Conservation (phyloP, 768 basidiomycete species). For the Pholiota conissans region DNA sequence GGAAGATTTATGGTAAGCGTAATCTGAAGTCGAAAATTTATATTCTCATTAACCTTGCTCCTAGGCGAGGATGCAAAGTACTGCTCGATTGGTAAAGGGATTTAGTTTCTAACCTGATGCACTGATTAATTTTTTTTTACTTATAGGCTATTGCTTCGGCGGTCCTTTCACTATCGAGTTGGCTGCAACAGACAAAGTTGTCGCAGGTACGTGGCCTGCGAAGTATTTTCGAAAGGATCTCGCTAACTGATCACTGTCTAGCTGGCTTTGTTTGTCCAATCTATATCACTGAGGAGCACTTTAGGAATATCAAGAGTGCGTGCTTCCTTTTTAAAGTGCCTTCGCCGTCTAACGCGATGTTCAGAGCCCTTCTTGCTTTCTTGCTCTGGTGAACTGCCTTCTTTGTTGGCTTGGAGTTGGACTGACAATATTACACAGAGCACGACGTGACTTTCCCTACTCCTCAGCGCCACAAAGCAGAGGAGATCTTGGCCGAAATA, state of each 20-base stretch:
- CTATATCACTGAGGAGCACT: slow-evolving; percentile 42
- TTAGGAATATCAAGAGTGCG: slow-evolving; percentile 49
- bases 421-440: slow-evolving; percentile 33
- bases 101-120: not conserved
- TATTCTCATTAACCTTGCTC: not conserved
- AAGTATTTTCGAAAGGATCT: not conserved
- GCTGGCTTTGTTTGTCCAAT: slow-evolving; percentile 58
- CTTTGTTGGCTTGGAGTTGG: not conserved
- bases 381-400: slow-evolving; percentile 43
- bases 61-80: slow-evolving; percentile 6
- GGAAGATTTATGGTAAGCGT: slow-evolving; percentile 45
- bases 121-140: not conserved
- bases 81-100: slow-evolving; percentile 3
- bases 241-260: too few species aligned
- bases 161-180: slow-evolving; percentile 49
- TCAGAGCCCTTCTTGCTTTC: slow-evolving; percentile 50
- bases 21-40: not conserved
- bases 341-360: not conserved
- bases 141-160: slow-evolving; percentile 56
- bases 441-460: slow-evolving; percentile 51
- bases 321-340: not conserved
- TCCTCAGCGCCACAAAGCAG: slow-evolving; percentile 49
- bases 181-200: slow-evolving; percentile 40
- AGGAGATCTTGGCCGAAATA: slow-evolving; percentile 52
- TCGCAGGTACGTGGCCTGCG: slow-evolving; percentile 35